Percentiles rank a stretch among this genome's conserved stretches.
Conservation (phyloP, 2,329 filamentous ascomycete species). For the Exophiala bonariae region DNA sequence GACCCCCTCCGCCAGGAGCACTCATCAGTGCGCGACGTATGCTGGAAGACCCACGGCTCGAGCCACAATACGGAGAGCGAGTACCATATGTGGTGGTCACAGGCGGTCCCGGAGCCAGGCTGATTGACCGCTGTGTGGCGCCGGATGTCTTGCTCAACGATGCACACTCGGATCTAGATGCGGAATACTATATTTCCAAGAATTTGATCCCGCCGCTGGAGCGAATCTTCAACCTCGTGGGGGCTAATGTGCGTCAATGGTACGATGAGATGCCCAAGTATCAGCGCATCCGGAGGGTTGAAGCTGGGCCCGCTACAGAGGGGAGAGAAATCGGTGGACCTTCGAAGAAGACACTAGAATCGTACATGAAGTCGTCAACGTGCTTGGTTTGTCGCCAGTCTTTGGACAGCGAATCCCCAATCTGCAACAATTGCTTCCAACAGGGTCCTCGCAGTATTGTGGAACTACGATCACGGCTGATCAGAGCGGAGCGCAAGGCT, state of each 20-base stretch:
- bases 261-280: slow-evolving; percentile 96
- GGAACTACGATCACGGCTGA: slow-evolving; percentile 62
- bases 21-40: slow-evolving; percentile 84
- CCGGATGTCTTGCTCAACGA: slow-evolving; percentile 79
- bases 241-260: slow-evolving; percentile 86
- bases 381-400: slow-evolving; percentile 75
- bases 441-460: slow-evolving; percentile 60
- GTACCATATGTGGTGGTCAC: slow-evolving; percentile 92
- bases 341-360: slow-evolving; percentile 79
- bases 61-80: slow-evolving; percentile 92
- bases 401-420: slow-evolving; percentile 43
- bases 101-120: slow-evolving; percentile 78
- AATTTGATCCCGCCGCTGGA: slow-evolving; percentile 94
- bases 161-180: slow-evolving; percentile 77
- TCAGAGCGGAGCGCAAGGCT: slow-evolving; percentile 62
- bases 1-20: slow-evolving; percentile 79
- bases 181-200: slow-evolving; percentile 96
- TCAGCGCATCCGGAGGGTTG: slow-evolving; percentile 69
- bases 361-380: slow-evolving; percentile 79
- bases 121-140: slow-evolving; percentile 86
- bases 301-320: slow-evolving; percentile 36
- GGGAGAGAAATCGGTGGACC: slow-evolving; percentile 32
- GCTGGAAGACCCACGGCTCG: slow-evolving; percentile 79
- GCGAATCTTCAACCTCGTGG: slow-evolving; percentile 93
- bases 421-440: slow-evolving; percentile 40